A percentile compares a stretch with the other conserved stretches of the same genome.
phyloP scores from a whole-genome alignment of 2,329 filamentous ascomycete species.

The Celoporthe dispersa region DNA sequence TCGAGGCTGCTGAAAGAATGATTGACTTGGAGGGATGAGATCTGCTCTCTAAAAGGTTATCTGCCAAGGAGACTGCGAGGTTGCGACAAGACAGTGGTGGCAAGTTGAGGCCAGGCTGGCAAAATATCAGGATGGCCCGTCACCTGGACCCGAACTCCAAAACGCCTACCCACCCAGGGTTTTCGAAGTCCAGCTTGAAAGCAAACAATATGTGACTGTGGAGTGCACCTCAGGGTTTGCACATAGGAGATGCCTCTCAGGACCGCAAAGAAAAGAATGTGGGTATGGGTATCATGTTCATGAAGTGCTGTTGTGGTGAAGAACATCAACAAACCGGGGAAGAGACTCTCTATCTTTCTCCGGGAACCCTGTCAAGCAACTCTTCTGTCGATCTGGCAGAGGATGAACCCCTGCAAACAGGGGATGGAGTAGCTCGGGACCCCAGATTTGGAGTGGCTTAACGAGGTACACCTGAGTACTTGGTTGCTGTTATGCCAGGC shows the following conservation, averaged over 20 bases:
- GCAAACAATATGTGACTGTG: conserved; percentile 11
- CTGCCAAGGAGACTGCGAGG: conserved; percentile 5
- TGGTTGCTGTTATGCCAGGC: not conserved
- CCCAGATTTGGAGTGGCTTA: conserved; percentile 5
- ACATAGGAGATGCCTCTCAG: not conserved
- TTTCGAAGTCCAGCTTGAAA: conserved; percentile 25
- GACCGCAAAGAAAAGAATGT: conserved; percentile 1
- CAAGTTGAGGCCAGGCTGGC: conserved; percentile 30
- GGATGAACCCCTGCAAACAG: conserved; percentile 7
- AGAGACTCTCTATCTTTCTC: not conserved
- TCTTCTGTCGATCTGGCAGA: conserved; percentile 11
- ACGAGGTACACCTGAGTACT: not conserved
- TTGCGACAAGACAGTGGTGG: conserved; percentile 14
- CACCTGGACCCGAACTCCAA: conserved; percentile 26
- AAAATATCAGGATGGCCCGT: conserved; percentile 26
- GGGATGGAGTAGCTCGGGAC: not conserved
- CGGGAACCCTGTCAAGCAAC: not conserved
- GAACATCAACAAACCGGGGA: conserved; percentile 4
- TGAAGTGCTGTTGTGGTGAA: not conserved
- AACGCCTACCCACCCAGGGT: conserved; percentile 20
- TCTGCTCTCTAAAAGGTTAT: not conserved
- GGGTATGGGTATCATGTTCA: conserved; percentile 16
- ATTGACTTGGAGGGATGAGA: not conserved
- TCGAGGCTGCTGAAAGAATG: not conserved
- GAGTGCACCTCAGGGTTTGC: not conserved